Base-by-base conservation (phyloP, 148 eudicot genomes). In the Cornus controversa region DNA sequence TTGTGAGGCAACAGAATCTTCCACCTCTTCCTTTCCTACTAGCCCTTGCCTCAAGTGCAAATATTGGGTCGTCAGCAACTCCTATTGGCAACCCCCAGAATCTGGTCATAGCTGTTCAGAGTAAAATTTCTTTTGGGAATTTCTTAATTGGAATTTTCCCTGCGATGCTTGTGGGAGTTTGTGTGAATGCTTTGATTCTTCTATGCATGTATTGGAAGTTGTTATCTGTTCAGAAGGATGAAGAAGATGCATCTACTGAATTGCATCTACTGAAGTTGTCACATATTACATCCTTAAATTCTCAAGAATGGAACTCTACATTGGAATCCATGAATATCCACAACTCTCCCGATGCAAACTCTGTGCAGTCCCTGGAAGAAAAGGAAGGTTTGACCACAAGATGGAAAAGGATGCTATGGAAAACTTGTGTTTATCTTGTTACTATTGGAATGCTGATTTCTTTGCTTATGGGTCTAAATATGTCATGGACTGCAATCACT, bases 401-500 rank as follows among this genome's bases (percentile, higher is more conserved):
- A 74, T 82, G 89, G 91, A 90, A 83, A 79, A 82, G 84, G 68
- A 57, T 80, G 24, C 36, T 88, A 25, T 90, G 96, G 96, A 92
- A 92, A 82, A 72, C 76, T 6, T 68, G 92, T 79, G 96, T 90
- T 70, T 92, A 92, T 85, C 81, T 79, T 72, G 76, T 92, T 54
- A 90, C 93, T 11, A 7, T 83, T 34, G 96, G 96, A 66, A 92
- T 92, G 96, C 65, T 92, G 24, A 23, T 90, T 40, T 86, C 92
- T 42, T 77, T 90, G 82, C 78, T 91, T 10, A 50, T 75, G 72
- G 96, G 93, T 72, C 76, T 92, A 47, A 84, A 92, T 72, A 92
- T 92, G 96, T 92, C 96, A 4, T 92, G 96, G 96, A 88, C 91
- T 58, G 93, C 93, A 13, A 77, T 92, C 63, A 90, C 93, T 34